phyloP scores from a whole-genome alignment of 1,284 basidiomycete species.

The Chondrostereum purpureum region DNA sequence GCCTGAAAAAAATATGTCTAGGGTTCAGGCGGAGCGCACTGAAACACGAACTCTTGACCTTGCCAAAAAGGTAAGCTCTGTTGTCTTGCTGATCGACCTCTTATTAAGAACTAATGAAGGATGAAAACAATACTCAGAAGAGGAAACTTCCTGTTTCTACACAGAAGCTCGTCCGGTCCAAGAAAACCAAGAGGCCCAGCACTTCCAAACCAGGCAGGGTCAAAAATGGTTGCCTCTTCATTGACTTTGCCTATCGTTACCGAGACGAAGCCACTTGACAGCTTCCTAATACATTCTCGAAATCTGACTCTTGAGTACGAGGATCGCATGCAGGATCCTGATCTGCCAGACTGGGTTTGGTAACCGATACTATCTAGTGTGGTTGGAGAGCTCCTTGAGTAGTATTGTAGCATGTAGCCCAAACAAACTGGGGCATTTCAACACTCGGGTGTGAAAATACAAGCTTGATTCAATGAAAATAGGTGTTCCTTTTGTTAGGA shows the following conservation, averaged over 20 bases:
- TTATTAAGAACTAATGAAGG: constrained; percentile 20
- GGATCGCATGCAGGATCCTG: constrained; percentile 53
- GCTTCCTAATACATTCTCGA: constrained; percentile 18
- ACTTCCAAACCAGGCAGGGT: constrained; percentile 38
- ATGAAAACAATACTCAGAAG: constrained; percentile 68
- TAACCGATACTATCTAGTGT: constrained; percentile 78
- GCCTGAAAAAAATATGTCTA: constrained; percentile 69
- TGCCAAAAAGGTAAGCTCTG: constrained; percentile 47
- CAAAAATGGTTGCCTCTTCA: constrained; percentile 24
- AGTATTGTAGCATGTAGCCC: no score
- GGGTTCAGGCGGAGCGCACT: constrained; percentile 56
- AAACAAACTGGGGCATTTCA: no score
- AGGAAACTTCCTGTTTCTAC: constrained; percentile 48
- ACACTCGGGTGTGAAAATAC: no score
- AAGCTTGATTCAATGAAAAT: no score
- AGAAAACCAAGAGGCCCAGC: constrained; percentile 2
- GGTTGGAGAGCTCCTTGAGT: constrained; percentile 68
- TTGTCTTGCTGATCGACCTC: neutral
- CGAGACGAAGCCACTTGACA: neutral
- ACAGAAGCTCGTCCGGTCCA: constrained; percentile 40
- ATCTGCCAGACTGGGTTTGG: constrained; percentile 84
- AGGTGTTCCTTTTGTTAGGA: no score
- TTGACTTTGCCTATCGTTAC: neutral
- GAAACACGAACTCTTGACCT: constrained; percentile 51
- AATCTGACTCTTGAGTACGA: constrained; percentile 74